phyloP scores from a whole-genome alignment of 495 filamentous ascomycete species.

The Gamarada debralockiae region DNA sequence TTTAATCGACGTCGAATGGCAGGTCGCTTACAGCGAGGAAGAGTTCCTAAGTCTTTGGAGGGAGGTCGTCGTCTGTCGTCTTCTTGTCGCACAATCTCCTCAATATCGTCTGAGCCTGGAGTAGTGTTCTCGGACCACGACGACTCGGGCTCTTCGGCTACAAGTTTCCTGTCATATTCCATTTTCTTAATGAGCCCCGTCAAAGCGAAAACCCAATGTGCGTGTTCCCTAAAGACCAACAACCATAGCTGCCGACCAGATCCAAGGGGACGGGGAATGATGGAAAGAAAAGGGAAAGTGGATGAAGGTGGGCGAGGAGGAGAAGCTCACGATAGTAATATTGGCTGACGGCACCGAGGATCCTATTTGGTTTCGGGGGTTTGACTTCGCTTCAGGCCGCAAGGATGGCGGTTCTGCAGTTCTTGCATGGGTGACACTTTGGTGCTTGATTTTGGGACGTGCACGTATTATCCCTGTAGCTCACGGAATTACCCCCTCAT shows the following conservation, averaged over 20 bases:
- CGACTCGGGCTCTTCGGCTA: conserved; percentile 1
- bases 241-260: conserved; percentile 5
- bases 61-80: not conserved
- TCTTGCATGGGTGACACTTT: not conserved
- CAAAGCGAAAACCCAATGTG: not conserved
- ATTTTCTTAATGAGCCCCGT: not conserved
- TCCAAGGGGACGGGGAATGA: not conserved
- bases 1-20: conserved; percentile 11
- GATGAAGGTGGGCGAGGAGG: not conserved
- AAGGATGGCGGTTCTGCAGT: not conserved
- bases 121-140: conserved; percentile 14
- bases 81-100: conserved; percentile 17
- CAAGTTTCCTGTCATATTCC: not conserved
- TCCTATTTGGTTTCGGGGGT: not conserved
- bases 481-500: not conserved
- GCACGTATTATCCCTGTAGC: not conserved
- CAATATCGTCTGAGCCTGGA: conserved; percentile 16
- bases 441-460: not conserved
- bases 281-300: too few relatives aligned
- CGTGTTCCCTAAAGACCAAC: not conserved
- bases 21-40: conserved; percentile 3
- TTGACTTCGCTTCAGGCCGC: conserved; percentile 2
- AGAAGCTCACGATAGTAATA: conserved; percentile 21
- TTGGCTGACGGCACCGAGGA: not conserved
- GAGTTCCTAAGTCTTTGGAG: not conserved